phyloP scores from a whole-genome alignment of 2,329 filamentous ascomycete genomes.

The Fusarium kyushuense region DNA sequence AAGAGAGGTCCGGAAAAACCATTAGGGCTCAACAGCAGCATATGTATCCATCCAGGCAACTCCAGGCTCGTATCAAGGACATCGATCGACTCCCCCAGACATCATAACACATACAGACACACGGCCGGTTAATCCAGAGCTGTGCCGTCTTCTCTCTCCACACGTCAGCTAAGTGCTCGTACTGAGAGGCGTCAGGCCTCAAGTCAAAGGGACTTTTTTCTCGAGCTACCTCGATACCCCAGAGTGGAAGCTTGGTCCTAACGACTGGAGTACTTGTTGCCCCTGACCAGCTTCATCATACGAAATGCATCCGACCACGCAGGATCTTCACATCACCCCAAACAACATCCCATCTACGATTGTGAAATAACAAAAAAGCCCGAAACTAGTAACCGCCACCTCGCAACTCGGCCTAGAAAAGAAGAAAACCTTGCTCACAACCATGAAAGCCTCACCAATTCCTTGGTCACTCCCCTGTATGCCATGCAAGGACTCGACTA shows the following conservation, averaged over 20 bases:
- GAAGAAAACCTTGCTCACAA: conserved; percentile 9
- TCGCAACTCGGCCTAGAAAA: conserved; percentile 29
- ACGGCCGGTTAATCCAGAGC: conserved; percentile 23
- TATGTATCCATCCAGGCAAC: conserved; percentile 35
- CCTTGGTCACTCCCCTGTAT: conserved; percentile 29
- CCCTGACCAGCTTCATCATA: conserved; percentile 26
- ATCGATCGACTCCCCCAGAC: conserved; percentile 15
- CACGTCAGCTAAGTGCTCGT: conserved; percentile 34
- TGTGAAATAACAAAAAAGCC: conserved; percentile 13
- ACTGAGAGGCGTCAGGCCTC: conserved; percentile 32
- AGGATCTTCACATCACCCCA: conserved; percentile 13
- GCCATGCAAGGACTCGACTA: conserved; percentile 30
- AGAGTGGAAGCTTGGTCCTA: conserved; percentile 20
- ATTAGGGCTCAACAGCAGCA: conserved; percentile 37
- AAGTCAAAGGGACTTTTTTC: conserved; percentile 14
- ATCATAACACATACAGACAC: conserved; percentile 24
- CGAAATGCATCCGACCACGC: conserved; percentile 24
- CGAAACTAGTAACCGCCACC: conserved; percentile 42
- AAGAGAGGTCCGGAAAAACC: conserved; percentile 7
- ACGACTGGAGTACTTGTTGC: conserved; percentile 17
- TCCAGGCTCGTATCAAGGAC: conserved; percentile 20
- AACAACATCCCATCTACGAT: conserved; percentile 10
- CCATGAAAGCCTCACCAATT: conserved; percentile 25
- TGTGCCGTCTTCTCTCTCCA: conserved; percentile 17
- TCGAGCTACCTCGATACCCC: conserved; percentile 16